Evolutionary conservation across 192 early-diverging fungal genomes (phyloP).

Genomic region (Coemansia sp.): DNA sequence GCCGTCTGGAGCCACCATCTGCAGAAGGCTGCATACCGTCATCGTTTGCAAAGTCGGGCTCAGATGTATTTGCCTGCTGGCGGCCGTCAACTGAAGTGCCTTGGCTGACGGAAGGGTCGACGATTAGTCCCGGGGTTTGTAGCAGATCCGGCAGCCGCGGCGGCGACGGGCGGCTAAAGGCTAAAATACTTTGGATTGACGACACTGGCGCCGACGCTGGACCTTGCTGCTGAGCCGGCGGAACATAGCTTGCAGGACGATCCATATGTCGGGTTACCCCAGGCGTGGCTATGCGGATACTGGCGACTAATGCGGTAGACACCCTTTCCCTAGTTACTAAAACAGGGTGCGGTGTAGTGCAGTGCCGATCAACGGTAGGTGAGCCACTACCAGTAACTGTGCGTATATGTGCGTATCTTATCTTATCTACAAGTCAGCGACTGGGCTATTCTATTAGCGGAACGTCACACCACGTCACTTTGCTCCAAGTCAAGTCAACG

Average conservation of each 20-base stretch:
- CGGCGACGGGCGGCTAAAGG: constrained; percentile 5
- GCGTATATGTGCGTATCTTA: background rate
- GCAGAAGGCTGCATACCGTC: constrained; percentile 14
- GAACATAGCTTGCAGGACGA: constrained; percentile 12
- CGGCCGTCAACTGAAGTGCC: constrained; percentile 12
- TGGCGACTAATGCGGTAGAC: background rate
- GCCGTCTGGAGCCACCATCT: constrained; percentile 24
- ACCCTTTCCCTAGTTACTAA: background rate
- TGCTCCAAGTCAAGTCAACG: too few species aligned
- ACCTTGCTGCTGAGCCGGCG: constrained; percentile 21
- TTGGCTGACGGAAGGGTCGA: constrained; percentile 9
- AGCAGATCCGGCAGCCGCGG: background rate
- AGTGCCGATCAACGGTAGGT: background rate
- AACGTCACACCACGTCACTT: too few species aligned
- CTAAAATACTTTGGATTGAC: constrained; percentile 25
- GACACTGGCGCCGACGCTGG: constrained; percentile 6
- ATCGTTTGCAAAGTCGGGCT: constrained; percentile 25
- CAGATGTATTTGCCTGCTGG: constrained; percentile 16
- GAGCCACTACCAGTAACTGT: background rate
- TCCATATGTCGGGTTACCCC: constrained; percentile 26
- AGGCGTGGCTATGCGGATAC: background rate
- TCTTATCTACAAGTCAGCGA: background rate
- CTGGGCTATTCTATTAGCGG: background rate
- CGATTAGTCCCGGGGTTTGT: background rate
- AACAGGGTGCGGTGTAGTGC: background rate